Evolutionary conservation across 371 early-diverging fungal species (phyloP), one percentile per base, ranked within the genome.

Genomic region (Choanephora cucurbitarum): DNA sequence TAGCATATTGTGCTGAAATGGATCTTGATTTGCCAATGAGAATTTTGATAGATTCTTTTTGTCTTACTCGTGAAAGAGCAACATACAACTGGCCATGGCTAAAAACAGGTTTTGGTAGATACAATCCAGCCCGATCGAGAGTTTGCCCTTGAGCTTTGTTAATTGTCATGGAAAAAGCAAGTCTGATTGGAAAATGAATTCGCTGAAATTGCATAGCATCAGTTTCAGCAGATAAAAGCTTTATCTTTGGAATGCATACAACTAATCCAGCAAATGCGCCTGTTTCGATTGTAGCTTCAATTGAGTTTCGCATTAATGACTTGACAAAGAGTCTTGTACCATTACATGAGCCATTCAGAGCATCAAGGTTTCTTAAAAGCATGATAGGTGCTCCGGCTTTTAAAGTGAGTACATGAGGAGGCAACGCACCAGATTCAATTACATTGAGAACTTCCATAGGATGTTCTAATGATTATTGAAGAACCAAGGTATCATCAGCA

Each of bases 91-190:
- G 28, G 5, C 28, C 28, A 28, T 28, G 28, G 28, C 28, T 28
- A 7, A 28, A 28, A 7, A 28, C 28, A 5, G 28, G 28, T 28
- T 28, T 28, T 18, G 60, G 61, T 2, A 70, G 46, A 51, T 69
- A 73, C 3, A 73, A 14, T 13, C 67, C 69, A 8, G 62, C 58
- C 1, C 6, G 33, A 24, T 53, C 32, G 11, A 67, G 48, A 2
- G 62, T 64, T 43, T 73, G 65, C 1, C 69, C 69, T 62, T 69
- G 73, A 2, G 69, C 22, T 48, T 69, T 73, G 47, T 73, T 67
- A 21, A 73, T 62, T 5, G 61, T 66, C 63, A 73, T 61, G 0
- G 55, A 47, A 58, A 66, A 69, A 0, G 69, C 64, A 11, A 59
- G 61, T 31, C 52, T 37, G 18, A 73, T 24, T 0, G 62, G 66